These are phyloP conservation scores for Sordariomycetes sp. DNA, from an alignment of 2,329 filamentous ascomycete genomes.

Conservation along the genomic window DNA sequence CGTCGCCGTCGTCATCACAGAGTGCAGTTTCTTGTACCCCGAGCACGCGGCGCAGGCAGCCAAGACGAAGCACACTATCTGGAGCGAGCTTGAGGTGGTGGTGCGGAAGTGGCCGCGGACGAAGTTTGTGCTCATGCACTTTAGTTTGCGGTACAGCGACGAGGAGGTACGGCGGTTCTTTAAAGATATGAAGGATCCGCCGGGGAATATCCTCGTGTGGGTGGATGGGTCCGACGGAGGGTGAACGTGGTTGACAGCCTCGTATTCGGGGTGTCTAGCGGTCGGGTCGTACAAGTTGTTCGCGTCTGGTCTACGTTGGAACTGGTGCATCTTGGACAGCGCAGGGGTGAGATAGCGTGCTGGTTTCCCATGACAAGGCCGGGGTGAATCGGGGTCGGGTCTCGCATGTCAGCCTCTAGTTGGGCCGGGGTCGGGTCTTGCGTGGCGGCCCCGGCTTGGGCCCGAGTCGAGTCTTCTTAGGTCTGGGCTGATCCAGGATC, in stretches of 20 bases:
- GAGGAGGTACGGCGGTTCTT: constrained; percentile 26
- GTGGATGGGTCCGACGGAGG: constrained; percentile 17
- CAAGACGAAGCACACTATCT: constrained; percentile 32
- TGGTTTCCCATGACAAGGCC: no score
- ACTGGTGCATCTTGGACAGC: no score
- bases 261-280: not conserved
- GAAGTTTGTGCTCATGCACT: constrained; percentile 32
- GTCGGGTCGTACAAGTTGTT: no score
- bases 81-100: constrained; percentile 29
- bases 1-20: constrained; percentile 31
- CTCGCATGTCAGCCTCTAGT: no score
- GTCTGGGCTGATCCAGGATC: not conserved
- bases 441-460: no score
- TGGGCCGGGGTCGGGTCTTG: no score
- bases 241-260: not conserved
- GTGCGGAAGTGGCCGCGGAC: constrained; percentile 26
- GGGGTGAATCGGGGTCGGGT: no score
- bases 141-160: constrained; percentile 30
- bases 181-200: constrained; percentile 20
- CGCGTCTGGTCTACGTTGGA: no score
- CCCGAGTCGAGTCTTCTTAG: no score
- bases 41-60: constrained; percentile 27
- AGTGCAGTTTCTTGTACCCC: constrained; percentile 32
- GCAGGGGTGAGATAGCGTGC: no score
- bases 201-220: constrained; percentile 31